Base-by-base conservation (phyloP, 257 asterid species). In the Lycium barbarum region DNA sequence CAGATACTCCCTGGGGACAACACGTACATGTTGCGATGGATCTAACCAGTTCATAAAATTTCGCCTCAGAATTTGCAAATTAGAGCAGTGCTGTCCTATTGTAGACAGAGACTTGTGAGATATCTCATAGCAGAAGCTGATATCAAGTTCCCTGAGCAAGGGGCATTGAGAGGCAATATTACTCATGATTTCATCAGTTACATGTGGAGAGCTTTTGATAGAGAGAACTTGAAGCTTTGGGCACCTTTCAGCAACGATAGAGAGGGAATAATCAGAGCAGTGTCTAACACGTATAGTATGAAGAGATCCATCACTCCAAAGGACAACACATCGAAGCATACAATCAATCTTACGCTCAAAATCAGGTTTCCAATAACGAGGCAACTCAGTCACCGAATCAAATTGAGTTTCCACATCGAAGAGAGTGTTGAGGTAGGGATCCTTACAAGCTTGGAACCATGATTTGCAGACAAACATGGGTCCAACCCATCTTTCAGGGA, bases 41-140 rank as follows among this genome's bases (percentile, higher is more conserved):
- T 94, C 98, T 85, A 95, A 59, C 97, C 95, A 94, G 88, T 93
- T 95, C 99, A 93, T 93, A 40, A 94, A 87, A 84, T 92, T 95
- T 59, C 98, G 82, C 70, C 87, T 90, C 26, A 94, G 91, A 26
- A 88, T 72, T 62, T 26, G 85, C 38, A 95, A 67, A 54, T 88
- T 79, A 0, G 93, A 89, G 74, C 98, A 95, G 22, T 49, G 83
- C 15, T 87, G 85, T 85, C 97, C 97, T 36, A 94, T 83, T 8
- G 80, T 54, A 47, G 92, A 90, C 84, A 95, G 53, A 33, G 97
- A 93, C 83, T 89, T 85, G 63, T 94, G 93, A 40, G 99, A 94
- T 87, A 95, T 84, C 89, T 94, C 95, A 57, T 93, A 91, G 92
- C 98, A 94, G 89, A 90, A 91, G 93, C 97, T 95, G 89, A 94